Evolutionary conservation across 148 eudicot genomes (phyloP).

Genomic region (Cornus suecica): DNA sequence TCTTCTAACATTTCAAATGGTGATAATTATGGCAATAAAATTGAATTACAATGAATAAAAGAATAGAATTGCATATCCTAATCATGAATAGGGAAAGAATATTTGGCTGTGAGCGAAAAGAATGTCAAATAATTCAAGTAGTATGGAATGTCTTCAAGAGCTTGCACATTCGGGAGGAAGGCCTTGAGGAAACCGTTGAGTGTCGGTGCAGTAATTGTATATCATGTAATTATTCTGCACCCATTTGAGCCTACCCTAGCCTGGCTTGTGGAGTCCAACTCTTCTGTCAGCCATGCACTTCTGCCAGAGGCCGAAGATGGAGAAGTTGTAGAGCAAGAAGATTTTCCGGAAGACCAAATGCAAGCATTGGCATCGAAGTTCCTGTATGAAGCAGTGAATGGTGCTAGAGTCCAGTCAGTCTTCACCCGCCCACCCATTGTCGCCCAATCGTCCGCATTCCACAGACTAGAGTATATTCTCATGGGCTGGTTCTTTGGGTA

Average conservation of each 20-base stretch:
- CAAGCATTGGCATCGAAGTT: constrained; percentile 4
- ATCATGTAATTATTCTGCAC: constrained; percentile 8
- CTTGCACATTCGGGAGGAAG: constrained; percentile 13
- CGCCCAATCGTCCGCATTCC: constrained; percentile 27
- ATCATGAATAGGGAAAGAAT: no score
- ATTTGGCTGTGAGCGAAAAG: no score
- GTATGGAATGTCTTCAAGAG: no score
- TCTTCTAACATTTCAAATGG: no score
- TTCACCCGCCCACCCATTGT: constrained; percentile 20
- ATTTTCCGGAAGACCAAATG: neutral
- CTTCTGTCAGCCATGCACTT: constrained; percentile 11
- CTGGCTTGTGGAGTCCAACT: neutral
- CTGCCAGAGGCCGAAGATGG: neutral
- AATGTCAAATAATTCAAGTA: no score
- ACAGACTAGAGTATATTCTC: constrained; percentile 14
- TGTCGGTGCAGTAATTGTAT: constrained; percentile 16
- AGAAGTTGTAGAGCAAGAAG: constrained; percentile 7
- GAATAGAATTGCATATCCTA: no score
- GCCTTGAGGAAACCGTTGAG: constrained; percentile 10
- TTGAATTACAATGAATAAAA: no score
- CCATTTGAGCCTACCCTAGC: neutral
- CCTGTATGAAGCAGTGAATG: constrained; percentile 14
- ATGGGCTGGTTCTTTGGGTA: constrained; percentile 11
- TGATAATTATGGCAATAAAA: no score
- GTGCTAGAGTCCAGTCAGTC: constrained; percentile 17